phyloP scores from a whole-genome alignment of 306 rosid genomes.

The Quercus wislizeni region DNA sequence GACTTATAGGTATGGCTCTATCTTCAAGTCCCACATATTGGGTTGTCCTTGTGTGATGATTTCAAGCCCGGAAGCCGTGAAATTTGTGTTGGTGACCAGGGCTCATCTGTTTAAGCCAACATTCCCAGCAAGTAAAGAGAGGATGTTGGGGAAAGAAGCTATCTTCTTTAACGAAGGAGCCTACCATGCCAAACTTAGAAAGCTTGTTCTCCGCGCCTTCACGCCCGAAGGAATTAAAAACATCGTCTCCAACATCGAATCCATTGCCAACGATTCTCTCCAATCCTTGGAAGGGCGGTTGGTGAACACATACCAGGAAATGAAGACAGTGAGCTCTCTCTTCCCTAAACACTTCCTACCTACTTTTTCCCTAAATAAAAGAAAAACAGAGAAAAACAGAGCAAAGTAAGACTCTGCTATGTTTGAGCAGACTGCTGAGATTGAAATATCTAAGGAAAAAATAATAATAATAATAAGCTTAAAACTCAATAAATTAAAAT shows the following conservation, averaged over 20 bases:
- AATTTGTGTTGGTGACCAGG: slow-evolving; percentile 64
- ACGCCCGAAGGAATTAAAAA: slow-evolving; percentile 63
- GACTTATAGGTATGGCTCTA: slow-evolving; percentile 67
- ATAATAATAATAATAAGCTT: no score
- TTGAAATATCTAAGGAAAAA: no score
- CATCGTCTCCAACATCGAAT: slow-evolving; percentile 55
- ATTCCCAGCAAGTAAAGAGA: slow-evolving; percentile 90
- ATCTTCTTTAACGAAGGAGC: slow-evolving; percentile 92
- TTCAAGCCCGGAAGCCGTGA: slow-evolving; percentile 89
- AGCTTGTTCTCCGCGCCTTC: slow-evolving; percentile 86
- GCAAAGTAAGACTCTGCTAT: background rate
- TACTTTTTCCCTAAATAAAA: background rate
- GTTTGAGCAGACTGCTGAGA: background rate
- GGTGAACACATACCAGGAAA: slow-evolving; percentile 82
- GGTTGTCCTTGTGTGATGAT: slow-evolving; percentile 97
- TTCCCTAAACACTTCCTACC: background rate
- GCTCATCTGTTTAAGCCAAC: slow-evolving; percentile 92
- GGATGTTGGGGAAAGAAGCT: slow-evolving; percentile 94
- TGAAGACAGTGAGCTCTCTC: slow-evolving; percentile 64
- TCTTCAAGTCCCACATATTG: slow-evolving; percentile 95
- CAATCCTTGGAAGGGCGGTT: slow-evolving; percentile 60
- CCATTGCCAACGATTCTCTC: slow-evolving; percentile 61
- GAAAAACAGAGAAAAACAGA: slow-evolving; percentile 5
- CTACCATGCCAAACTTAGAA: slow-evolving; percentile 80
- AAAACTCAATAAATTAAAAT: no score